phyloP scores from a whole-genome alignment of 257 asterid genomes.

The Phtheirospermum japonicum region DNA sequence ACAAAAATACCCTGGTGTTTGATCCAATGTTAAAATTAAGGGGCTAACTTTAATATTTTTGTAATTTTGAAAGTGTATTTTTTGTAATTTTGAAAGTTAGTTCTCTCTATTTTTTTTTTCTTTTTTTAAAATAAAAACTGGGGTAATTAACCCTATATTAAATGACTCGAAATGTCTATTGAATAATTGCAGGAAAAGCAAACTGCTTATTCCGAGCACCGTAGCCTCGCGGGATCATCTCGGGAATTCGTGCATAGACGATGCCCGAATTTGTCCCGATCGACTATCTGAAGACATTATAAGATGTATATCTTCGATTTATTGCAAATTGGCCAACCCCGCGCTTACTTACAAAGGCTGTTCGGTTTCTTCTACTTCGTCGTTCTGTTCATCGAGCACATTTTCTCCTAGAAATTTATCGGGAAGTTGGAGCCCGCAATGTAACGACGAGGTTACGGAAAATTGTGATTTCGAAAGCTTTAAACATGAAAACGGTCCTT shows the following conservation, averaged over 20 bases:
- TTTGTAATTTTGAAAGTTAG: no score
- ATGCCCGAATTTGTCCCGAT: constrained; percentile 52
- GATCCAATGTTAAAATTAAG: no score
- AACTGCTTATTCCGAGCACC: constrained; percentile 38
- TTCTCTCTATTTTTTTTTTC: no score
- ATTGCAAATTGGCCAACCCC: constrained; percentile 66
- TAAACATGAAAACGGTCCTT: constrained; percentile 49
- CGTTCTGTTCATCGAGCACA: constrained; percentile 72
- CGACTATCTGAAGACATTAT: constrained; percentile 72
- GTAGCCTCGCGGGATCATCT: constrained; percentile 60
- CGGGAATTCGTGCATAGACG: constrained; percentile 44
- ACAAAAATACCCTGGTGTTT: no score
- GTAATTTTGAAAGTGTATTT: no score
- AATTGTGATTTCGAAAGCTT: constrained; percentile 37
- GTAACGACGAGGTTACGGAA: constrained; percentile 46
- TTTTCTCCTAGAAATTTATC: constrained; percentile 77
- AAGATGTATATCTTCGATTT: constrained; percentile 74
- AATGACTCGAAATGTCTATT: constrained; percentile 2
- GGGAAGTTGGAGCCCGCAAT: constrained; percentile 78
- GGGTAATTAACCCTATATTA: constrained; percentile 8
- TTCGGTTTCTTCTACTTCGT: constrained; percentile 69
- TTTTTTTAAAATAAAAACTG: no score
- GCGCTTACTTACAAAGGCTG: constrained; percentile 39
- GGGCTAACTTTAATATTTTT: no score
- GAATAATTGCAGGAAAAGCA: constrained; percentile 47